Evolutionary conservation across 1,284 basidiomycete species (phyloP).

Genomic region (Somion occarium): DNA sequence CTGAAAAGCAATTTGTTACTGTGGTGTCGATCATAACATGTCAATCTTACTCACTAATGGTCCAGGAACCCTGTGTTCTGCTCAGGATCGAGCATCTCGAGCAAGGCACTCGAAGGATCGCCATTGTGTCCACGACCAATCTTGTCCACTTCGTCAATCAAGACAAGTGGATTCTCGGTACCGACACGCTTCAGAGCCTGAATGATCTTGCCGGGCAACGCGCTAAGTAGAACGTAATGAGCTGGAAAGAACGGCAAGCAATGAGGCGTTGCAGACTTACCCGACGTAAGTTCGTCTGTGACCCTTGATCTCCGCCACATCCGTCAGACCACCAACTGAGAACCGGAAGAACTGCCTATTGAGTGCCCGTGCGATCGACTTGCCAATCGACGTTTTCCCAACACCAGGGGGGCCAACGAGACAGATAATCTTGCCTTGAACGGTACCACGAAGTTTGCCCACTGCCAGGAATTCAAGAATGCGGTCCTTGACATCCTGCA

Average conservation of each 20-base stretch:
- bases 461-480: conserved; percentile 98
- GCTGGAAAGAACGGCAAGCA: conserved; percentile 7
- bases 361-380: conserved; percentile 88
- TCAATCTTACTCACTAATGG: conserved; percentile 68
- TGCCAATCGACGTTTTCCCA: conserved; percentile 92
- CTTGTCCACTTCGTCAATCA: conserved; percentile 99
- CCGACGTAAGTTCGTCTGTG: conserved; percentile 96
- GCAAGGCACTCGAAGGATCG: conserved; percentile 89
- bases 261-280: conserved; percentile 41
- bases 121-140: conserved; percentile 95
- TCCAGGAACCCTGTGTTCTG: conserved; percentile 97
- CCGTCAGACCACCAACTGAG: conserved; percentile 94
- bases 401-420: conserved; percentile 97
- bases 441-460: conserved; percentile 92
- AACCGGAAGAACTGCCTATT: conserved; percentile 92
- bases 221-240: no score
- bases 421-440: conserved; percentile 98
- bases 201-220: conserved; percentile 96
- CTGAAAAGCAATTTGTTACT: conserved; percentile 32
- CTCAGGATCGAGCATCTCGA: conserved; percentile 98
- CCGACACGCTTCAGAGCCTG: conserved; percentile 96
- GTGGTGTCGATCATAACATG: background rate
- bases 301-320: conserved; percentile 99
- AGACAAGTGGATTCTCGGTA: conserved; percentile 93
- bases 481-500: conserved; percentile 94